Base-by-base conservation (phyloP, 805 yeast genomes). In the Hanseniaspora jakobsenii region DNA sequence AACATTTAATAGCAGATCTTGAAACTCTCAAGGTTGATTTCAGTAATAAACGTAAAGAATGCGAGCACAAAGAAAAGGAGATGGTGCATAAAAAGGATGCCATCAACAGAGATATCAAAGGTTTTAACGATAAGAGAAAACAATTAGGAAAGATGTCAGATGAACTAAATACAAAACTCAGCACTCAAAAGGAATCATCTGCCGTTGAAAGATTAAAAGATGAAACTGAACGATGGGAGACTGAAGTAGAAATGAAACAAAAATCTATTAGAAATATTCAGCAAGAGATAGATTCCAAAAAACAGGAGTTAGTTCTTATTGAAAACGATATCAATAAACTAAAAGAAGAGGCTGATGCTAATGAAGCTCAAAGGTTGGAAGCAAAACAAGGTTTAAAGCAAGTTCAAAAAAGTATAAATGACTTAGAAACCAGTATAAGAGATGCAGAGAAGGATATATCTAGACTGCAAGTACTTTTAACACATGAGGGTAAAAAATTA, bases 71-170 rank as follows among this genome's bases (percentile, higher is more conserved):
- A 18, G 12, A 28, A 8, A 32, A 38, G 16, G 21, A 36, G 5
- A 47, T 16, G 13, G 17, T 10, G 3, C 16, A 16, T 3, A 35
- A 22, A 17, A 14, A 21, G 16, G 16, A 21, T 6, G 21, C 61
- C 2, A 57, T 66, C 17, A 52, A 59, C 18, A 60, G 59, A 10
- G 65, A 66, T 46, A 59, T 57, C 24, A 60, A 55, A 16, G 63
- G 51, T 7, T 50, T 53, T 48, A 55, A 57, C 31, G 53, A 12
- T 36, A 48, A 32, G 23, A 53, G 13, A 55, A 14, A 65, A 61
- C 49, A 55, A 63, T 38, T 54, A 51, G 18, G 48, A 52, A 16
- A 54, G 43, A 22, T 53, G 47, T 47, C 61, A 50, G 54, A 58
- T 29, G 44, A 37, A 24, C 38, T 58, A 17, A 49, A 54, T 28